Conservation (phyloP, 345 rosid species). For the Excoecaria agallocha region DNA sequence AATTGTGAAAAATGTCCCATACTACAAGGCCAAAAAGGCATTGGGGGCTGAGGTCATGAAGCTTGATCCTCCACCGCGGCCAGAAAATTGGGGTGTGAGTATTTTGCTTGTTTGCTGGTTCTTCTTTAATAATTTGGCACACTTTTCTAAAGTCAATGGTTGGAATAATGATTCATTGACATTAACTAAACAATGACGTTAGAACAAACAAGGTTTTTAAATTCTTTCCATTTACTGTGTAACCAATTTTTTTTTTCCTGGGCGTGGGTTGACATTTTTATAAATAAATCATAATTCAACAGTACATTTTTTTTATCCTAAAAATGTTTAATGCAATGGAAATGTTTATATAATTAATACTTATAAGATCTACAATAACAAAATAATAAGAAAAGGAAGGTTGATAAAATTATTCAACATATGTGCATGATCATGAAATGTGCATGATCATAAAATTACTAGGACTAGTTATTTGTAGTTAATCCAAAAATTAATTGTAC, state of each 20-base stretch:
- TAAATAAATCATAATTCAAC: too few relatives aligned
- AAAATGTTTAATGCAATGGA: too few relatives aligned
- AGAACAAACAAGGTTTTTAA: background rate
- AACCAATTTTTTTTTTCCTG: too few relatives aligned
- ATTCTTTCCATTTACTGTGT: background rate
- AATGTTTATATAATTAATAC: too few relatives aligned
- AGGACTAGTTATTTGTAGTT: background rate
- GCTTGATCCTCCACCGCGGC: constrained; percentile 76
- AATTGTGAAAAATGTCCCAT: constrained; percentile 74
- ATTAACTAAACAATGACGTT: background rate
- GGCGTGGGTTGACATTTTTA: too few relatives aligned
- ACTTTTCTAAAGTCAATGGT: background rate
- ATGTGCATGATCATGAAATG: background rate
- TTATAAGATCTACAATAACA: too few relatives aligned
- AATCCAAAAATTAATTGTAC: background rate
- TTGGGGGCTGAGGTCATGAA: constrained; percentile 75
- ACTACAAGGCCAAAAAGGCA: constrained; percentile 80
- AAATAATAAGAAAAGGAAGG: background rate
- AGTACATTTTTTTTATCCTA: too few relatives aligned
- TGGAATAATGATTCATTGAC: background rate
- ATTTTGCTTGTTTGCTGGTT: constrained; percentile 12
- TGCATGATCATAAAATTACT: background rate
- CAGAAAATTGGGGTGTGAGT: constrained; percentile 90
- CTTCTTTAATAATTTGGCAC: background rate
- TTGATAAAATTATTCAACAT: too few relatives aligned